A percentile compares a stretch with the other conserved stretches of the same genome.
Evolutionary conservation across 2,329 filamentous ascomycete species (phyloP).

Genomic region (Paraconiothyrium brasiliense): DNA sequence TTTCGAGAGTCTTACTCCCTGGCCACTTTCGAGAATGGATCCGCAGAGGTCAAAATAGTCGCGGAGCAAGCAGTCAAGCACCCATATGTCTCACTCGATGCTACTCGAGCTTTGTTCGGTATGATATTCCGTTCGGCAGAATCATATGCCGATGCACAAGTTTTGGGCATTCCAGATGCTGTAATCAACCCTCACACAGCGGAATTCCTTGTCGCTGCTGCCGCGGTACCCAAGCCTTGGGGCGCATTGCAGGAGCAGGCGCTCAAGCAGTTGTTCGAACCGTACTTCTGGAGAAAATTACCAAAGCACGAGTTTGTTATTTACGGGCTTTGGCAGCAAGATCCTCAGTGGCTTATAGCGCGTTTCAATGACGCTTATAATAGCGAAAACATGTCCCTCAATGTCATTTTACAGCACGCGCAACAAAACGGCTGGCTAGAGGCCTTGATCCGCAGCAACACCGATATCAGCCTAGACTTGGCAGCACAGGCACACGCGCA

Average conservation of each 20-base stretch:
- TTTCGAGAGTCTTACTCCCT: slow-evolving; percentile 79
- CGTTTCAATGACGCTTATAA: slow-evolving; percentile 82
- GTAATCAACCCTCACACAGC: slow-evolving; percentile 77
- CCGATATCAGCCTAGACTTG: slow-evolving; percentile 87
- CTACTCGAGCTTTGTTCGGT: slow-evolving; percentile 73
- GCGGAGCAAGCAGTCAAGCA: slow-evolving; percentile 78
- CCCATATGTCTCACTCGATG: slow-evolving; percentile 87
- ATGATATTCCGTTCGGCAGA: slow-evolving; percentile 68
- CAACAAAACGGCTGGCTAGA: slow-evolving; percentile 85
- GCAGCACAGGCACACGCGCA: slow-evolving; percentile 85
- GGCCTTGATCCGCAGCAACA: slow-evolving; percentile 78
- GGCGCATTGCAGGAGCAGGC: slow-evolving; percentile 78
- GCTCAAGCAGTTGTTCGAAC: slow-evolving; percentile 79
- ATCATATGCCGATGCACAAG: slow-evolving; percentile 64
- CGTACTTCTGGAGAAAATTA: slow-evolving; percentile 82
- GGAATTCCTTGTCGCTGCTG: slow-evolving; percentile 80
- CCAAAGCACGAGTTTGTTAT: slow-evolving; percentile 87
- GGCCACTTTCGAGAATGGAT: slow-evolving; percentile 69
- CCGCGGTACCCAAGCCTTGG: slow-evolving; percentile 81
- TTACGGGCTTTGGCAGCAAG: slow-evolving; percentile 89
- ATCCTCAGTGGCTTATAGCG: slow-evolving; percentile 84
- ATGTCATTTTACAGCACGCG: slow-evolving; percentile 80
- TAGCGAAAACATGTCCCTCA: slow-evolving; percentile 71
- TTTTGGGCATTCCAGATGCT: slow-evolving; percentile 66
- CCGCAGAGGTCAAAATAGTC: slow-evolving; percentile 67